phyloP scores from a whole-genome alignment of 2,329 filamentous ascomycete genomes.

The Sphaerulina vaccinii region DNA sequence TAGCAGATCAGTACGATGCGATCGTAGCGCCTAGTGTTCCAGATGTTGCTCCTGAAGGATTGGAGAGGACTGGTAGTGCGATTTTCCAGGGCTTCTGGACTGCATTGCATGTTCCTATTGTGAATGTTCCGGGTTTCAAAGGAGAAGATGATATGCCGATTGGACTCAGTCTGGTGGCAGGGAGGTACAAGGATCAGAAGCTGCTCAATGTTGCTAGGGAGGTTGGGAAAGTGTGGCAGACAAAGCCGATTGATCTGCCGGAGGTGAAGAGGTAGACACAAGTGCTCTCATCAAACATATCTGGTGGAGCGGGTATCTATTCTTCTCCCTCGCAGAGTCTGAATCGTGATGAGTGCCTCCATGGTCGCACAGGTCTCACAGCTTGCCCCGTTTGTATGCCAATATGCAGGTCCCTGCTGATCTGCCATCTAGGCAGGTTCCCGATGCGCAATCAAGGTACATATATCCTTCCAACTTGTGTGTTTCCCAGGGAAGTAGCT shows the following conservation, averaged over 20 bases:
- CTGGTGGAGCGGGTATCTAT: too few relatives aligned
- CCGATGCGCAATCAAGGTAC: too few relatives aligned
- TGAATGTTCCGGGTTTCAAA: constrained; percentile 64
- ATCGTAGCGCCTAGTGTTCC: constrained; percentile 59
- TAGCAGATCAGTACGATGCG: constrained; percentile 54
- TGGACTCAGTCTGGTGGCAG: constrained; percentile 54
- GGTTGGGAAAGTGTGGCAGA: constrained; percentile 40
- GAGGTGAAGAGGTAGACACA: too few relatives aligned
- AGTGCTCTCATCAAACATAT: too few relatives aligned
- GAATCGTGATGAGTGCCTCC: too few relatives aligned
- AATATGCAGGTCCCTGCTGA: too few relatives aligned
- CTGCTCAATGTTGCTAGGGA: constrained; percentile 44
- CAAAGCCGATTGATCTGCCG: constrained; percentile 2
- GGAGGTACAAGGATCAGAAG: constrained; percentile 47
- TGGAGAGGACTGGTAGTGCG: constrained; percentile 55
- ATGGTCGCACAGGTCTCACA: too few relatives aligned
- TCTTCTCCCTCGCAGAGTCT: too few relatives aligned
- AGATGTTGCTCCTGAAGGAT: constrained; percentile 59
- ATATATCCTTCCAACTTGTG: too few relatives aligned
- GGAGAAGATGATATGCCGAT: constrained; percentile 59
- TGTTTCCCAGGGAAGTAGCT: too few relatives aligned
- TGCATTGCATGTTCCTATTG: constrained; percentile 58
- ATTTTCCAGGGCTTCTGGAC: constrained; percentile 38
- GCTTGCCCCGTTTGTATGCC: too few relatives aligned
- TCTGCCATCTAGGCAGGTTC: too few relatives aligned